A percentile compares a stretch with the other conserved stretches of the same genome.
These are phyloP conservation scores for Gymnopilus dilepis DNA, from an alignment of 768 basidiomycete species.

Conservation along the genomic window DNA sequence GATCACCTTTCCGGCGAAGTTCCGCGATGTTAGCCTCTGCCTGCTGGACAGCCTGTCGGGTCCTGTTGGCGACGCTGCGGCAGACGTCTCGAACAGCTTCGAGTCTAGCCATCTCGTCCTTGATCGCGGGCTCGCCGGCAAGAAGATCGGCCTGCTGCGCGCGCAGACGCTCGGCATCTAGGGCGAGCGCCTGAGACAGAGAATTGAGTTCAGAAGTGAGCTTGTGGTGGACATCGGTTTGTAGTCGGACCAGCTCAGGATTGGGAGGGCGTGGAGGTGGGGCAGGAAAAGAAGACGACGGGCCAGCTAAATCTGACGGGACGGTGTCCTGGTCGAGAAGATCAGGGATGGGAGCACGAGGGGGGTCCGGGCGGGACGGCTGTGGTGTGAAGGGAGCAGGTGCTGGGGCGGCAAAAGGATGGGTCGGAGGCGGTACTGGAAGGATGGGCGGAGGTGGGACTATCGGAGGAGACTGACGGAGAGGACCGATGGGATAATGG, in stretches of 20 bases:
- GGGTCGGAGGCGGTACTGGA: constrained; percentile 20
- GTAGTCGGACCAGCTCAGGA: constrained; percentile 85
- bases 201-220: constrained; percentile 73
- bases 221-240: constrained; percentile 77
- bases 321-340: constrained; percentile 68
- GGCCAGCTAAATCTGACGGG: constrained; percentile 16
- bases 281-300: constrained; percentile 24
- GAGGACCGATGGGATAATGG: constrained; percentile 22
- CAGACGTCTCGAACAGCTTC: constrained; percentile 95
- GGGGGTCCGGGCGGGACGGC: constrained; percentile 19
- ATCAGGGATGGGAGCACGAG: constrained; percentile 48
- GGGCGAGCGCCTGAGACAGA: constrained; percentile 63
- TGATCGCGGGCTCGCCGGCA: constrained; percentile 90
- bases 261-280: constrained; percentile 82
- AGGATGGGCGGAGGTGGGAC: constrained; percentile 14
- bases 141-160: constrained; percentile 85
- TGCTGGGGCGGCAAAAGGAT: constrained; percentile 18
- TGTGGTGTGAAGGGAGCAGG: constrained; percentile 8
- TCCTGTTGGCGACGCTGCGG: constrained; percentile 70
- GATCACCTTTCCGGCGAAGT: constrained; percentile 83
- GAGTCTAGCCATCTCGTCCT: constrained; percentile 94
- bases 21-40: constrained; percentile 80
- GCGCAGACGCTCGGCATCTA: constrained; percentile 77
- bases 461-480: constrained; percentile 13
- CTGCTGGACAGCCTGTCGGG: constrained; percentile 63